Conservation (phyloP, 1,139 yeast species). For the Lipomyces yarrowii region DNA sequence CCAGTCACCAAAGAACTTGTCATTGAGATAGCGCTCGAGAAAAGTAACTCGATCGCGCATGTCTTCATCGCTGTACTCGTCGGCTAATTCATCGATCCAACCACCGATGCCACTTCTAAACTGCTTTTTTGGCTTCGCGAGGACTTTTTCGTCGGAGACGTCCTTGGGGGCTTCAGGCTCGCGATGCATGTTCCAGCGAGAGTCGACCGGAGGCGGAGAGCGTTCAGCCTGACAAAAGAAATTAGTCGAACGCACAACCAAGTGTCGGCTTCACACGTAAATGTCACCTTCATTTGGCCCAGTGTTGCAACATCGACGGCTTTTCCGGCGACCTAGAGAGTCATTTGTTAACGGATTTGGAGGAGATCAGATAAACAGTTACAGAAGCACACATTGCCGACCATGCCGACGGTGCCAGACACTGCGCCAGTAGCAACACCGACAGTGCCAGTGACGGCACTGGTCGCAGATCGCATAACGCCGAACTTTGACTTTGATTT, state of each 20-base stretch:
- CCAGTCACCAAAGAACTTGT: slow-evolving; percentile 80
- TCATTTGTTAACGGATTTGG: background rate
- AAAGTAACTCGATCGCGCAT: slow-evolving; percentile 27
- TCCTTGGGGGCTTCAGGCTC: slow-evolving; percentile 7
- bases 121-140: background rate
- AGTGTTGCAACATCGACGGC: slow-evolving; percentile 24
- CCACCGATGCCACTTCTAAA: slow-evolving; percentile 15
- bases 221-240: slow-evolving; percentile 12
- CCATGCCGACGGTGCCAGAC: slow-evolving; percentile 7
- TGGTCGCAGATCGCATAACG: slow-evolving; percentile 17
- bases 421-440: slow-evolving; percentile 17
- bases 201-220: slow-evolving; percentile 21
- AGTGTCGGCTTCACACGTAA: background rate
- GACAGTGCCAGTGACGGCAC: slow-evolving; percentile 17
- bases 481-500: slow-evolving; percentile 11
- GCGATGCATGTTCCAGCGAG: slow-evolving; percentile 26
- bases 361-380: background rate
- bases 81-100: slow-evolving; percentile 20
- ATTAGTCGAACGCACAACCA: background rate
- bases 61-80: slow-evolving; percentile 21
- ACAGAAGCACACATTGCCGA: background rate
- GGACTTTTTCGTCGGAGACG: background rate
- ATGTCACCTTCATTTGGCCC: slow-evolving; percentile 14
- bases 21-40: slow-evolving; percentile 27
- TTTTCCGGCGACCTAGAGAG: slow-evolving; percentile 22